phyloP scores from a whole-genome alignment of 176 grass and related monocot genomes.

The Thinopyrum elongatum region DNA sequence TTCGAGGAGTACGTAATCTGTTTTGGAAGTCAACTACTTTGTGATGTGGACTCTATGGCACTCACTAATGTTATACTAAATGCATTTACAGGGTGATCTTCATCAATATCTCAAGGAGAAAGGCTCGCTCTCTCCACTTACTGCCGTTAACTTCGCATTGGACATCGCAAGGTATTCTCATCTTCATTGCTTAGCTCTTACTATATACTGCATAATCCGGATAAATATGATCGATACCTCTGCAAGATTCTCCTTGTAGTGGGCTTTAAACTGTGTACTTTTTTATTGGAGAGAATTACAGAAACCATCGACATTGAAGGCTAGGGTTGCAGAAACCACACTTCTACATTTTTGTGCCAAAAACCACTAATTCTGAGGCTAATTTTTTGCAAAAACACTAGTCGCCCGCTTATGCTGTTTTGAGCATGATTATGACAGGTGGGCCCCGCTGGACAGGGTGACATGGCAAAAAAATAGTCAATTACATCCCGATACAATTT shows the following conservation, averaged over 20 bases:
- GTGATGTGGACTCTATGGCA: not conserved
- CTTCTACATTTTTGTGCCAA: no score
- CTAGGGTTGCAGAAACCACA: no score
- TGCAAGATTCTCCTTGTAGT: not conserved
- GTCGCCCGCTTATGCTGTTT: no score
- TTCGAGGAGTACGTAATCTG: slow-evolving; percentile 75
- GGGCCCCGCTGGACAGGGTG: no score
- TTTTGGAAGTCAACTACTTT: slow-evolving; percentile 2
- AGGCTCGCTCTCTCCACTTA: slow-evolving; percentile 59
- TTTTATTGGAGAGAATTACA: no score
- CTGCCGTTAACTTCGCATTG: slow-evolving; percentile 81
- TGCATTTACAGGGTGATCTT: slow-evolving; percentile 83
- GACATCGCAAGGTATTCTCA: slow-evolving; percentile 92
- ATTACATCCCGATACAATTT: no score
- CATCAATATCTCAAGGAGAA: slow-evolving; percentile 99
- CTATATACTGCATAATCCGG: not conserved
- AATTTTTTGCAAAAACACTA: no score
- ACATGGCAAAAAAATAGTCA: no score
- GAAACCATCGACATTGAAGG: no score
- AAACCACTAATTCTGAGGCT: no score
- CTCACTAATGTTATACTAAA: slow-evolving; percentile 10
- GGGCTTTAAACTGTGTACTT: not conserved
- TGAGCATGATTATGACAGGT: no score
- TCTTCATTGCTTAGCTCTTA: slow-evolving; percentile 13
- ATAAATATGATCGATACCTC: slow-evolving; percentile 11